Evolutionary conservation across 352 stramenopile genomes (phyloP), one percentile per base, ranked within the genome.

Genomic region (Thraustotheca clavata): DNA sequence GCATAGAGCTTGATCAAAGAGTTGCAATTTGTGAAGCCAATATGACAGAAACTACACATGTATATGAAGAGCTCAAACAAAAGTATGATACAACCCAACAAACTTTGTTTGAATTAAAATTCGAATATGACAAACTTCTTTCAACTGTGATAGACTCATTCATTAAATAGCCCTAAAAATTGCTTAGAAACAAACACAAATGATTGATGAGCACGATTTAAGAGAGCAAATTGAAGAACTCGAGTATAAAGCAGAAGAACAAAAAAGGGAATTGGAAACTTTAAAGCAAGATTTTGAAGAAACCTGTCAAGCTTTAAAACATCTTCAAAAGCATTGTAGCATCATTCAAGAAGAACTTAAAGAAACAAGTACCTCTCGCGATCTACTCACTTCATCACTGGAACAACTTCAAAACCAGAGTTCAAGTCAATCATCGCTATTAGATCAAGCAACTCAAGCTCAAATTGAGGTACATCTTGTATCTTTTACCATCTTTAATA

Each of bases 1-100:
- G 24, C 5, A 33, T 65, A 5, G 57, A 65, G 38, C 14, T 54
- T n/a, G 57, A 65, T 29, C 57, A 65, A 33, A 29, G 32, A 18
- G 26, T 34, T 11, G 16, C 20, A 18, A 26, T 43, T 12, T 6
- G 29, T 14, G 39, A 50, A 2, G 57, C 29, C 5, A 26, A 46
- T 6, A 46, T 26, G 4, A 22, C 29, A 4, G 57, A 65, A 39
- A 43, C 57, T 2, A 38, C 14, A 7, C 16, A n/a, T 1, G 41
- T 27, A 49, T 22, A 2, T 1, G 20, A 65, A 8, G 38, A 65
- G 14, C 41, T 65, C 5, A 29, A 65, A 26, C 16, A 54, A 20
- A 26, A n/a, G 3, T 48, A 49, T 20, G 20, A 24, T 46, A 20
- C 36, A 16, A 32, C 29, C n/a, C 57, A 27, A 40, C n/a, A 54